Conservation (phyloP, 345 rosid genomes). For the Salix suchowensis region DNA sequence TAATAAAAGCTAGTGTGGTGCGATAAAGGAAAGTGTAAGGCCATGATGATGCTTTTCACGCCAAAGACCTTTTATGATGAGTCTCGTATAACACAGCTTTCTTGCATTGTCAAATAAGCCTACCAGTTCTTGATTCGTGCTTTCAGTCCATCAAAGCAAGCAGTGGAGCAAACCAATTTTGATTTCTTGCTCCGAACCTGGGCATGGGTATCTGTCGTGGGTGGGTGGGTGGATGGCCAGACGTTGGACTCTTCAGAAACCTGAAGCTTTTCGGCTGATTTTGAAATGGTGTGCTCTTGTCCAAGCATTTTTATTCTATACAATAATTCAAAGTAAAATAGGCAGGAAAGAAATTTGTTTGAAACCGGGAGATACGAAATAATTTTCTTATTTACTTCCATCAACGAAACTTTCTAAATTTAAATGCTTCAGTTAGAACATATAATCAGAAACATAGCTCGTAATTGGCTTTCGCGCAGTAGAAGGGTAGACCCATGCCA, state of each 20-base stretch:
- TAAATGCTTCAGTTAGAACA: neutral
- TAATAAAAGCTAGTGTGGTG: slow-evolving; percentile 13
- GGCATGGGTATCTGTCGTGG: too few species aligned
- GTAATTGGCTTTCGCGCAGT: neutral
- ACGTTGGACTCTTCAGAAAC: neutral
- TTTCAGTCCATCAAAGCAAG: neutral
- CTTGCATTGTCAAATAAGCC: neutral
- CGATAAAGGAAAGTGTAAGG: slow-evolving; percentile 11
- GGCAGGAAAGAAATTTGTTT: neutral
- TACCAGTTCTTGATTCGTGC: neutral
- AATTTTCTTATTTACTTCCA: neutral
- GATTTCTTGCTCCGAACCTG: neutral
- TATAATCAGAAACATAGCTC: neutral
- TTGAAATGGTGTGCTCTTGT: neutral
- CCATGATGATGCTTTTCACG: slow-evolving; percentile 18
- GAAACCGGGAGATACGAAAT: neutral
- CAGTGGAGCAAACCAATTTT: neutral
- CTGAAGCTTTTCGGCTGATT: neutral
- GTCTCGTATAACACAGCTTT: slow-evolving; percentile 5
- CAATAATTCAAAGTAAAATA: neutral
- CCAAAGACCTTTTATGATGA: slow-evolving; percentile 6
- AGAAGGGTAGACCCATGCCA: neutral
- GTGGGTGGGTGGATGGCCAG: too few species aligned
- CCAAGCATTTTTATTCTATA: neutral
- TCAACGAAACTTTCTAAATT: neutral